Evolutionary conservation across 805 yeast species (phyloP).

Genomic region (Nakazawaea sp.): DNA sequence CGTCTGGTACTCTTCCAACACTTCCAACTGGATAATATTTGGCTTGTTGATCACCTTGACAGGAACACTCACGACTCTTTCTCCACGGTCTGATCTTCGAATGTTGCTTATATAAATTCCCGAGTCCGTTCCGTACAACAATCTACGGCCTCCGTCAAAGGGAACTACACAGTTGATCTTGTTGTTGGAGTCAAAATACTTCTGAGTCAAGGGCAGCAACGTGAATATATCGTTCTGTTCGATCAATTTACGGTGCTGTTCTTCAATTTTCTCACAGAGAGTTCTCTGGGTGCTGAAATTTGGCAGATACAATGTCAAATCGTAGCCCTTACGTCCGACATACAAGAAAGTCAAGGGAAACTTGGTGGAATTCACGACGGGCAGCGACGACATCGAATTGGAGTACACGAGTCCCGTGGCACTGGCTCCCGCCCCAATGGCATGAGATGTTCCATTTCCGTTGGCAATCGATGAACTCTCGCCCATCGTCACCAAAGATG

Average conservation of each 20-base stretch:
- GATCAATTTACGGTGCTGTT: slow-evolving; percentile 70
- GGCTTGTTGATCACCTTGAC: slow-evolving; percentile 65
- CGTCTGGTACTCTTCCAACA: slow-evolving; percentile 84
- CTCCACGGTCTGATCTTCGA: slow-evolving; percentile 40
- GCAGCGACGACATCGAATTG: slow-evolving; percentile 15
- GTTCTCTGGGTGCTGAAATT: slow-evolving; percentile 64
- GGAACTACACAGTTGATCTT: slow-evolving; percentile 89
- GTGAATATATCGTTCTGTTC: slow-evolving; percentile 75
- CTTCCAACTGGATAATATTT: slow-evolving; percentile 84
- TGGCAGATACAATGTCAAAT: slow-evolving; percentile 44
- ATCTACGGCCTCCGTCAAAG: slow-evolving; percentile 87
- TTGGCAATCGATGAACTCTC: neutral
- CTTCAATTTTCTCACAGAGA: slow-evolving; percentile 69
- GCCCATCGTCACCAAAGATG: neutral
- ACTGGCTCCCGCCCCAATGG: neutral
- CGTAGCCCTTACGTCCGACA: slow-evolving; percentile 48
- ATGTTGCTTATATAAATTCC: slow-evolving; percentile 84
- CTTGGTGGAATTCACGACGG: slow-evolving; percentile 22
- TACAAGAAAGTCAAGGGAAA: slow-evolving; percentile 46
- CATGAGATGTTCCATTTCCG: neutral
- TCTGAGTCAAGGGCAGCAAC: slow-evolving; percentile 63
- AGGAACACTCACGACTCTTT: slow-evolving; percentile 60
- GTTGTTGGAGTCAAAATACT: slow-evolving; percentile 67
- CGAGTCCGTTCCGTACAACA: slow-evolving; percentile 84
- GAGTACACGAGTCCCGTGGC: slow-evolving; percentile 14